Evolutionary conservation across 768 basidiomycete species (phyloP), one percentile per base, ranked within the genome.

Genomic region (Rossbeevera mucosa): DNA sequence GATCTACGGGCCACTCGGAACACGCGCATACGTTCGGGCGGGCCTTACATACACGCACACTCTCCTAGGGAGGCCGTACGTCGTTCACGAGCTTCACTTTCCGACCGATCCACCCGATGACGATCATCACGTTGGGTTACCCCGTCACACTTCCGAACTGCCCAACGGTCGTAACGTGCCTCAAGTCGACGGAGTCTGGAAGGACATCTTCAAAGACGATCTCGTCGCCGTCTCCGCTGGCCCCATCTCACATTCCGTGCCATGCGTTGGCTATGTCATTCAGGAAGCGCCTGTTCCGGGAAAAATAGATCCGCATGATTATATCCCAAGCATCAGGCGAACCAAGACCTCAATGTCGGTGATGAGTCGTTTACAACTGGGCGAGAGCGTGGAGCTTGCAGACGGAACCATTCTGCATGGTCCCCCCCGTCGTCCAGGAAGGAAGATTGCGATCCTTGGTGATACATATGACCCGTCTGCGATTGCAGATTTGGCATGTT

Each of bases 1-100:
- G 65, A 89, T 94, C 47, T 94, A 92, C 59, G 92, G 92, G 6
- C 92, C 90, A 11, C 69, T 83, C 7, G 91, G 92, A 18, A 89
- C 88, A 1, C 83, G 92, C 21, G 82, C 86, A 22, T 92, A 90
- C 63, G 72, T 94, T 54, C 85, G 91, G 41, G 77, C 72, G 44
- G 79, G 81, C 26, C 76, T 94, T 46, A 65, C 69, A 21, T 84
- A 83, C 61, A 88, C 91, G 1, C 75, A 90, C 60, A 85, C 87
- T 7, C 71, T 80, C 18, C 75, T 93, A 22, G 80, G 78, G 9
- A 66, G 72, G 1, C 78, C 83, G 2, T 94, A 88, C 61, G 79
- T 88, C 48, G 88, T 94, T 22, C 91, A 94, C 67, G 92, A 94
- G 66, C 74, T 94, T 14, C 82, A 85, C 18, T 78, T 80, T 47